Evolutionary conservation across 208 protist genomes (phyloP).

Genomic region (Leishmania mexicana): DNA sequence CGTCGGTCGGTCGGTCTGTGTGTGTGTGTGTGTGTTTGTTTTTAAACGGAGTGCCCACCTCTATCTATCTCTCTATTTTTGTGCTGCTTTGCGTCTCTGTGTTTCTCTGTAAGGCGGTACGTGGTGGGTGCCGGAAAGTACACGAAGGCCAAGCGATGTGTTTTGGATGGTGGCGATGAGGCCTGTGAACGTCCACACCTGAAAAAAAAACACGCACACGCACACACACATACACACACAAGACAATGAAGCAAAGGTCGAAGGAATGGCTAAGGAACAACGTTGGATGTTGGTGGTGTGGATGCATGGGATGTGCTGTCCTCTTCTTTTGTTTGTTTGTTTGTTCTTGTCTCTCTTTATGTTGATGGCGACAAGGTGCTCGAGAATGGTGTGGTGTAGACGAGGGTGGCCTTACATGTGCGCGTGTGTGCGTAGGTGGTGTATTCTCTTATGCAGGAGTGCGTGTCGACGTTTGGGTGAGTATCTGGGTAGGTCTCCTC

Average conservation of each 20-base stretch:
- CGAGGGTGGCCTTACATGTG: neutral
- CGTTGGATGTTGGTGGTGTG: neutral
- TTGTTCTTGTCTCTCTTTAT: neutral
- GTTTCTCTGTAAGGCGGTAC: neutral
- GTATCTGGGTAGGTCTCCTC: neutral
- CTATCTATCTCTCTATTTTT: neutral
- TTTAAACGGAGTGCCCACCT: neutral
- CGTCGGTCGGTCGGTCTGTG: neutral
- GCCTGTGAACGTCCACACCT: no score
- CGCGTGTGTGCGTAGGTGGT: neutral
- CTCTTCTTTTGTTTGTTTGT: neutral
- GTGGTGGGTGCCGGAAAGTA: neutral
- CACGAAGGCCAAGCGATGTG: neutral
- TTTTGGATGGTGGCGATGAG: neutral
- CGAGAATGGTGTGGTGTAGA: neutral
- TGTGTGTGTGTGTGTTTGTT: neutral
- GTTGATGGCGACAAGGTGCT: neutral
- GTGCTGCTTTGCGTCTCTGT: neutral
- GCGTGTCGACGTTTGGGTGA: neutral
- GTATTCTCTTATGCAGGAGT: neutral
- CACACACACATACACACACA: neutral
- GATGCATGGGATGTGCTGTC: neutral
- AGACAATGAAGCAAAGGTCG: neutral
- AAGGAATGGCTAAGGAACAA: neutral
- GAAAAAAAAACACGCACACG: neutral